Base-by-base conservation (phyloP, 2,329 filamentous ascomycete species). In the Trichoderma koningii region DNA sequence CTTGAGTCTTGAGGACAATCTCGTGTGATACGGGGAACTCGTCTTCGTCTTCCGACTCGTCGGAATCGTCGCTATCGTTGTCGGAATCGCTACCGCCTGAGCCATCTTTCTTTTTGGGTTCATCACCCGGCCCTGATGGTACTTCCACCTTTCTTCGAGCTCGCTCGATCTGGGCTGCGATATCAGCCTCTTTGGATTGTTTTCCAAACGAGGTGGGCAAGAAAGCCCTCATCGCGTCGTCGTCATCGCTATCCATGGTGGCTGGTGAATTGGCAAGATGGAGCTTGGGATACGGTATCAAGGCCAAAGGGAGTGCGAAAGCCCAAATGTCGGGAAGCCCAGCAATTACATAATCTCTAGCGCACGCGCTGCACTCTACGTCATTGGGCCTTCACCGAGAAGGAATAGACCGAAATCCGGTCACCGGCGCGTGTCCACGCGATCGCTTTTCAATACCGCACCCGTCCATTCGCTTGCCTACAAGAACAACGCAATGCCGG, bases 11-110 rank as follows among this genome's bases (percentile, higher is more conserved):
- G 74, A 98, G 83, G 30, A 96, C 81, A 75, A 99, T 85, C 78
- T 97, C 93, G 75, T 99, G 95, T 6, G 95, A 96, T 14, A 96
- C 87, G 1, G 95, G 95, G 69, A 89, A 97, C 71, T 96, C 91
- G 72, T 97, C 93, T 55, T 91, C 91, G 34, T 93, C 91, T 23
- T 92, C 87, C 1, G 82, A 81, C 53, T 85, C 82, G 56, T 86
- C 85, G 28, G 81, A 81, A 50, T 81, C 78, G 60, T 82, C 81
- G 52, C 83, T 79, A 64, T 77, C 74, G 70, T 80, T 74, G 59
- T 79, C 73, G 30, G 50, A 23, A 28, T 62, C 59, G 41, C 28
- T 42, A 52, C 77, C 76, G 68, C 76, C 79, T 44, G 85, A 83
- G 64, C 84, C 81, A 21, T 80, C 77, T 38, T 68, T 47, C 19